Evolutionary conservation across 495 filamentous ascomycete species (phyloP).

Genomic region (Viridothelium virens): DNA sequence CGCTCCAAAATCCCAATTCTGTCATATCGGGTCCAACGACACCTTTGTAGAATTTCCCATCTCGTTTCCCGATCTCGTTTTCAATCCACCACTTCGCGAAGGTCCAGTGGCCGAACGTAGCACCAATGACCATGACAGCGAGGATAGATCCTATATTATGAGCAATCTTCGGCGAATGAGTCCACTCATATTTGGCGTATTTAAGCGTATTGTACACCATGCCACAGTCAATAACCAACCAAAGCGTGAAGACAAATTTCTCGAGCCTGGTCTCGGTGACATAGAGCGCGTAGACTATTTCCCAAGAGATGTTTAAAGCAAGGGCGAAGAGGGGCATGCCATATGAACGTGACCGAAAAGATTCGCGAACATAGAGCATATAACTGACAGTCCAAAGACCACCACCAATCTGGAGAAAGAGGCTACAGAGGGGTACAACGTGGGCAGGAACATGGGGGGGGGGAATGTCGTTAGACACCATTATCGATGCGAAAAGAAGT

Average conservation of each 20-base stretch:
- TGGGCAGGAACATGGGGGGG: slow-evolving; percentile 35
- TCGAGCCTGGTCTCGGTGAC: slow-evolving; percentile 37
- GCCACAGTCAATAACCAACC: slow-evolving; percentile 39
- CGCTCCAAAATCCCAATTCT: slow-evolving; percentile 41
- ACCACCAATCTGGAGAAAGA: slow-evolving; percentile 36
- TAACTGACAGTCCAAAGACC: slow-evolving; percentile 39
- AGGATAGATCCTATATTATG: slow-evolving; percentile 34
- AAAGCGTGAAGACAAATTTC: slow-evolving; percentile 36
- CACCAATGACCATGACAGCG: slow-evolving; percentile 26
- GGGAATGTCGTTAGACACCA: slow-evolving; percentile 39
- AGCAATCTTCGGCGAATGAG: slow-evolving; percentile 32
- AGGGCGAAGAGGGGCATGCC: slow-evolving; percentile 42
- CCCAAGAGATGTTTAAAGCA: slow-evolving; percentile 42
- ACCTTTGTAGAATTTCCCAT: slow-evolving; percentile 36
- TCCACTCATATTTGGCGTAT: slow-evolving; percentile 36
- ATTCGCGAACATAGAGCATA: slow-evolving; percentile 37
- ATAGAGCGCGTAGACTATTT: slow-evolving; percentile 37
- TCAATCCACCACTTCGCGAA: slow-evolving; percentile 38
- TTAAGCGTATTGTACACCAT: slow-evolving; percentile 36
- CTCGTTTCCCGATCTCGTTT: slow-evolving; percentile 30
- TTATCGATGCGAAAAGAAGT: slow-evolving; percentile 15
- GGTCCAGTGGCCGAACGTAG: slow-evolving; percentile 28
- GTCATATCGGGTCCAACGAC: slow-evolving; percentile 36
- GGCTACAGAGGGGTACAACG: slow-evolving; percentile 33
- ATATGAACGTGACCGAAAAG: slow-evolving; percentile 37